These are phyloP conservation scores for Globisporangium cylindrosporum DNA, from an alignment of 352 stramenopile genomes.

Conservation along the genomic window DNA sequence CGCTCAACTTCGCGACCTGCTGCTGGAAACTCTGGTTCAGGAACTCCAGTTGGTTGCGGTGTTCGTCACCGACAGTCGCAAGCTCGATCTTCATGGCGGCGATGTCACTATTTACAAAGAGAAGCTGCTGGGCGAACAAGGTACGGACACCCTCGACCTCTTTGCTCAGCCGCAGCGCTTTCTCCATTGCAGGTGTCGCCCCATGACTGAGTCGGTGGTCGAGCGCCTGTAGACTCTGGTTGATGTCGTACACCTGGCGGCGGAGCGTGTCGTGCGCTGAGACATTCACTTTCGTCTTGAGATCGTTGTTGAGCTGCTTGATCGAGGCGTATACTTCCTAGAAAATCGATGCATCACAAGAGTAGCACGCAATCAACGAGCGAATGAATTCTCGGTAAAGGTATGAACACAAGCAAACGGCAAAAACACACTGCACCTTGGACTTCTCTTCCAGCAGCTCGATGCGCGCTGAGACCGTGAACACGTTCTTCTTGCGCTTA, in stretches of 20 bases:
- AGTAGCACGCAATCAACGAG: background rate
- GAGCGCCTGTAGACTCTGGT: slow-evolving; percentile 43
- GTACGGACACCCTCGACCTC: slow-evolving; percentile 35
- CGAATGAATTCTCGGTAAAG: background rate
- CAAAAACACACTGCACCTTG: slow-evolving; percentile 16
- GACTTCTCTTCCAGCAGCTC: slow-evolving; percentile 76
- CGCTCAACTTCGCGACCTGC: slow-evolving; percentile 24
- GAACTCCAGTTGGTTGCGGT: slow-evolving; percentile 32
- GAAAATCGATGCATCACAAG: background rate
- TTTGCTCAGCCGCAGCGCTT: slow-evolving; percentile 35
- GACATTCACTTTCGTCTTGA: slow-evolving; percentile 52
- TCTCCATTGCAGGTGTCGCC: slow-evolving; percentile 39
- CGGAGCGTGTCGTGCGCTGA: slow-evolving; percentile 41
- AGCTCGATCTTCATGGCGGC: slow-evolving; percentile 27
- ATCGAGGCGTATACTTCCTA: slow-evolving; percentile 58
- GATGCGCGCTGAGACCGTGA: slow-evolving; percentile 70
- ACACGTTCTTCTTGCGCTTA: slow-evolving; percentile 81
- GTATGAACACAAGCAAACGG: too few relatives aligned
- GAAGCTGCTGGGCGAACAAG: slow-evolving; percentile 36
- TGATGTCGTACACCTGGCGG: slow-evolving; percentile 53
- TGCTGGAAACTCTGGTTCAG: slow-evolving; percentile 25
- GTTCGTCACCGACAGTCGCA: slow-evolving; percentile 25
- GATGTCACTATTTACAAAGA: slow-evolving; percentile 29
- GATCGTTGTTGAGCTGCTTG: slow-evolving; percentile 55
- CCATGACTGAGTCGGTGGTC: slow-evolving; percentile 40